Evolutionary conservation across 1,139 yeast genomes (phyloP).

Genomic region (Suhomyces taliae): DNA sequence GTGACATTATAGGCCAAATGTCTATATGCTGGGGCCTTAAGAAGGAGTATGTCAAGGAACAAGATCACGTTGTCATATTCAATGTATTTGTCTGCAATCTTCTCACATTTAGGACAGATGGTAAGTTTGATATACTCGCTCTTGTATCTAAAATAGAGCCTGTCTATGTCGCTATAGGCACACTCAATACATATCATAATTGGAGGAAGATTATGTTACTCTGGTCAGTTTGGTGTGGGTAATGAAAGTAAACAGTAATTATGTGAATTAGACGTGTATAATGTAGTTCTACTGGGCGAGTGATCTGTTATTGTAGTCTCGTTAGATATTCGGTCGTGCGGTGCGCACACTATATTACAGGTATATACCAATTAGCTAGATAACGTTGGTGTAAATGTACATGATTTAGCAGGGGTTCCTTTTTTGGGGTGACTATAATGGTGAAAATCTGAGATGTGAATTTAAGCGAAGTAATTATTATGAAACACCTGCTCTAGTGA

Average conservation of each 20-base stretch:
- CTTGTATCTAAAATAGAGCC: conserved; percentile 71
- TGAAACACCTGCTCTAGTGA: too few relatives aligned
- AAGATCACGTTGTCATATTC: conserved; percentile 85
- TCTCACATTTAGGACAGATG: conserved; percentile 69
- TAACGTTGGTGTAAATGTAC: too few relatives aligned
- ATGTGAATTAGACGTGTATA: too few relatives aligned
- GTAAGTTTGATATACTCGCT: conserved; percentile 80
- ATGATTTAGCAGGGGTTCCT: too few relatives aligned
- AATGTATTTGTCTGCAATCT: conserved; percentile 85
- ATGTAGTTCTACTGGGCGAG: too few relatives aligned
- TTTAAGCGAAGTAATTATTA: too few relatives aligned
- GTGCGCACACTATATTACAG: background rate
- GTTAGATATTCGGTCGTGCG: background rate
- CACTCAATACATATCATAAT: conserved; percentile 90
- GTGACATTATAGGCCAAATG: conserved; percentile 80
- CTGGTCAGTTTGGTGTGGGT: too few relatives aligned
- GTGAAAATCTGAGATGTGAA: too few relatives aligned
- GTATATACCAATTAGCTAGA: background rate
- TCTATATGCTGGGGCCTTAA: conserved; percentile 87
- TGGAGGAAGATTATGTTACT: background rate
- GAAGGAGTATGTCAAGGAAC: conserved; percentile 75
- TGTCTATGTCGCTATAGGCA: conserved; percentile 54
- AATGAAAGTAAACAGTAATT: too few relatives aligned
- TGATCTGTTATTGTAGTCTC: too few relatives aligned
- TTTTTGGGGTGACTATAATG: too few relatives aligned